phyloP scores from a whole-genome alignment of 192 early-diverging fungal genomes.

The Mortierella hygrophila region DNA sequence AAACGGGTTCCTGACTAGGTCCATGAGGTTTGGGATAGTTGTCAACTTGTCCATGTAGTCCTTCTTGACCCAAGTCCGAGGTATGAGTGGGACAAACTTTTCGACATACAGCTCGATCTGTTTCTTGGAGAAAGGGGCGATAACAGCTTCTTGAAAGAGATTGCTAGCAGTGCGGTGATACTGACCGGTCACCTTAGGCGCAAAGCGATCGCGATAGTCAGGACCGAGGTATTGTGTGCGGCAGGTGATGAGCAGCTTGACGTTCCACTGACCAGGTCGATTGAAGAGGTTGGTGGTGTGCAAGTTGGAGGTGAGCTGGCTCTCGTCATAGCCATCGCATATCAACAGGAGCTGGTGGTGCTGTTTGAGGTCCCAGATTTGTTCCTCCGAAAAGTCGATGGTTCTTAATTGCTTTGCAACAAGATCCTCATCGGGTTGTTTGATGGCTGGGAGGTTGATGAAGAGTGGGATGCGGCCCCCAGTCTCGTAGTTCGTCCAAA shows the following conservation, averaged over 20 bases:
- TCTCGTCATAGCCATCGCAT: conserved; percentile 14
- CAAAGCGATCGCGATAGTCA: not conserved
- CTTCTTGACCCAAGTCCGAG: not conserved
- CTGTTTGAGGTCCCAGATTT: not conserved
- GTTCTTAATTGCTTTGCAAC: not conserved
- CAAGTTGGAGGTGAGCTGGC: not conserved
- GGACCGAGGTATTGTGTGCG: not conserved
- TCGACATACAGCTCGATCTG: conserved; percentile 1
- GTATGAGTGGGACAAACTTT: not conserved
- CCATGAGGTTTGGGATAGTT: not conserved
- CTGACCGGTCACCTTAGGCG: not conserved
- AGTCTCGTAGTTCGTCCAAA: not conserved
- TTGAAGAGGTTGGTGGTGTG: not conserved
- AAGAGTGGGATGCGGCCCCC: not conserved
- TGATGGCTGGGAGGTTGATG: conserved; percentile 8
- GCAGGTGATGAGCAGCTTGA: conserved; percentile 5
- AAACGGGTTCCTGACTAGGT: not conserved
- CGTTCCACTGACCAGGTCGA: not conserved
- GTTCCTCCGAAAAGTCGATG: not conserved
- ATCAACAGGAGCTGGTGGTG: not conserved
- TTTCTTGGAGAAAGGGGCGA: not conserved
- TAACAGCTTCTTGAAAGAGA: not conserved
- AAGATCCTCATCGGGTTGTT: not conserved
- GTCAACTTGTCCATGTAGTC: not conserved
- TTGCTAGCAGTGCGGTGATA: not conserved